Evolutionary conservation across 257 asterid genomes (phyloP).

Genomic region (Solanum gracilifrons): DNA sequence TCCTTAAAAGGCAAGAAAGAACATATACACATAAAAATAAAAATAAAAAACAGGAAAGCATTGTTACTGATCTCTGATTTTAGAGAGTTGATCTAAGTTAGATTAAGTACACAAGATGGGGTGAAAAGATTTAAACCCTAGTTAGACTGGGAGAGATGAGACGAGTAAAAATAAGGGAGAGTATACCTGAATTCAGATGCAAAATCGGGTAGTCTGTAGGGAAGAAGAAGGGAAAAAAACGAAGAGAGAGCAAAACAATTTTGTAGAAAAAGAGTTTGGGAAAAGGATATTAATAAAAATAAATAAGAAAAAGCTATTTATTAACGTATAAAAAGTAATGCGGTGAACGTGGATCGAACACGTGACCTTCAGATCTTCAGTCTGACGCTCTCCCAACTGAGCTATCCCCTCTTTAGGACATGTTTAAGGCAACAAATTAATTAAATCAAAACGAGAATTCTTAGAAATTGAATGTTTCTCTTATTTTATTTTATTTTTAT

Average conservation of each 20-base stretch:
- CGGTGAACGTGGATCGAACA: conserved; percentile 99
- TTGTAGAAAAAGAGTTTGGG: background rate
- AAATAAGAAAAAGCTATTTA: too few species aligned
- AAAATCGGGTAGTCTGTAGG: background rate
- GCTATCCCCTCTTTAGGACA: conserved; percentile 87
- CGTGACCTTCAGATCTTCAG: conserved; percentile 89
- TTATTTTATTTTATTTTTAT: too few species aligned
- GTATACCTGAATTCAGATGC: background rate
- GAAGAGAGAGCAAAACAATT: background rate
- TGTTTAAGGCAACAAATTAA: rapidly evolving
- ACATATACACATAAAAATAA: background rate
- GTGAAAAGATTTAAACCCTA: background rate
- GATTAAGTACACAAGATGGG: background rate
- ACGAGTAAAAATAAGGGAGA: background rate
- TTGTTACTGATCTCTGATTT: background rate
- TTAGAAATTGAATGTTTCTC: background rate
- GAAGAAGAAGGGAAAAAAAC: background rate
- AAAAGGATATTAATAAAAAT: too few species aligned
- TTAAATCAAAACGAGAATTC: background rate
- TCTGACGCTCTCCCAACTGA: conserved; percentile 98
- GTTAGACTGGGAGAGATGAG: background rate
- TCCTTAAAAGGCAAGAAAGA: background rate
- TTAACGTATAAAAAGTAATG: background rate
- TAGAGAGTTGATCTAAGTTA: background rate
- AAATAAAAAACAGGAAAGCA: background rate